phyloP scores from a whole-genome alignment of 2,329 filamentous ascomycete species.

The Neofusicoccum laricinum region DNA sequence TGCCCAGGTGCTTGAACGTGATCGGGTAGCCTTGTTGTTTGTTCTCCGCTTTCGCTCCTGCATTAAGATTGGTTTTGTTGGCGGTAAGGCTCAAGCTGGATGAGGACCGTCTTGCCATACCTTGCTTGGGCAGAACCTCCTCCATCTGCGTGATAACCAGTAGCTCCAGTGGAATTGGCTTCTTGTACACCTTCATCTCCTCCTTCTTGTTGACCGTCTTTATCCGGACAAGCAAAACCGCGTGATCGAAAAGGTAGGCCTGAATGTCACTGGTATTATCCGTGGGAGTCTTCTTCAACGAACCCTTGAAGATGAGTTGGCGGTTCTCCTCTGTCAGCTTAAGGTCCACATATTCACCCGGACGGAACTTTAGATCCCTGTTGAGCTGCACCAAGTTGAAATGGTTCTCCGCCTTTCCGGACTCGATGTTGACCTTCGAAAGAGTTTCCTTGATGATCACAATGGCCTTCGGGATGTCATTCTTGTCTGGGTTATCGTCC shows the following conservation, averaged over 20 bases:
- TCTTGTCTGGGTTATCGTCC: conserved; percentile 82
- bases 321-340: conserved; percentile 92
- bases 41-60: conserved; percentile 38
- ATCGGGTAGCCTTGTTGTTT: conserved; percentile 83
- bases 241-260: conserved; percentile 94
- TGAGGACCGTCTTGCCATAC: conserved; percentile 80
- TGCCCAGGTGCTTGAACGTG: conserved; percentile 92
- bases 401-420: conserved; percentile 94
- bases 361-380: conserved; percentile 84
- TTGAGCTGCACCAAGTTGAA: conserved; percentile 94
- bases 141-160: conserved; percentile 97
- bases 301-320: conserved; percentile 90
- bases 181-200: conserved; percentile 91
- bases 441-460: conserved; percentile 83
- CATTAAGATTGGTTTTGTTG: conserved; percentile 39
- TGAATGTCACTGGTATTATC: conserved; percentile 82
- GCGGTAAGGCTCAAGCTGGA: conserved; percentile 72
- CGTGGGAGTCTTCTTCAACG: conserved; percentile 86
- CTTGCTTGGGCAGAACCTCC: conserved; percentile 79
- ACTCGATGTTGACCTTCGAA: conserved; percentile 86
- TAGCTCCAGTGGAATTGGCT: conserved; percentile 91
- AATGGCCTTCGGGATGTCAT: conserved; percentile 88
- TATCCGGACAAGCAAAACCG: conserved; percentile 83
- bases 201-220: conserved; percentile 92
- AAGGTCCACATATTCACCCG: conserved; percentile 86